These are phyloP conservation scores for Elsinoe arachidis DNA, from an alignment of 2,329 filamentous ascomycete genomes.

Conservation along the genomic window DNA sequence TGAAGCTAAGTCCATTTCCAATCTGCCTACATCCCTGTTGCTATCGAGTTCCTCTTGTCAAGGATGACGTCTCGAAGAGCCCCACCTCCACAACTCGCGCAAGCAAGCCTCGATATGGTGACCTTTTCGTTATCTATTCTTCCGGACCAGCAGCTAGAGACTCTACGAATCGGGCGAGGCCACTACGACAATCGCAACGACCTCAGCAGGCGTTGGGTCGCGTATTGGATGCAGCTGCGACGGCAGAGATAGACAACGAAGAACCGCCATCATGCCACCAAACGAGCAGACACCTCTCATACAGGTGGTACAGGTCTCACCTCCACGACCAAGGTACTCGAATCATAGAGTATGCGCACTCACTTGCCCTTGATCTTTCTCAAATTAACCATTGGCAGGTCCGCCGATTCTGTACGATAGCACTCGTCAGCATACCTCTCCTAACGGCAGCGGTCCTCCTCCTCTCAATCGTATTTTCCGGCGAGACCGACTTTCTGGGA, in stretches of 20 bases:
- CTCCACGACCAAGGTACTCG: slow-evolving; percentile 28
- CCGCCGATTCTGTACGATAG: slow-evolving; percentile 59
- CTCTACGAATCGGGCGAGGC: too few species aligned
- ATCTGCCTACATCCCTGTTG: neutral
- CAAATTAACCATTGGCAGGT: slow-evolving; percentile 27
- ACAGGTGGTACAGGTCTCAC: slow-evolving; percentile 49
- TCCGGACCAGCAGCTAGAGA: too few species aligned
- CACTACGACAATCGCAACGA: neutral
- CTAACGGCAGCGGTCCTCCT: slow-evolving; percentile 31
- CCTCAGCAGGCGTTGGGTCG: neutral
- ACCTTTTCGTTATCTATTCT: neutral
- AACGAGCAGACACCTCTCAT: slow-evolving; percentile 60
- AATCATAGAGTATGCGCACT: slow-evolving; percentile 41
- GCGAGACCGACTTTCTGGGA: slow-evolving; percentile 27
- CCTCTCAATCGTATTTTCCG: slow-evolving; percentile 31
- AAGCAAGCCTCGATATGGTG: neutral
- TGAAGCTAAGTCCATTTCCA: neutral
- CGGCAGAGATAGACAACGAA: neutral
- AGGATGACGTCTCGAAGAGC: slow-evolving; percentile 8
- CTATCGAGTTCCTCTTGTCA: neutral
- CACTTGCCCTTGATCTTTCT: neutral
- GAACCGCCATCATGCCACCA: slow-evolving; percentile 30
- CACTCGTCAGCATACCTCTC: slow-evolving; percentile 33
- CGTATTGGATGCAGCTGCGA: neutral
- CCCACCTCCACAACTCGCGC: neutral